Evolutionary conservation across 1,284 basidiomycete genomes (phyloP).

Genomic region (Somion occarium): DNA sequence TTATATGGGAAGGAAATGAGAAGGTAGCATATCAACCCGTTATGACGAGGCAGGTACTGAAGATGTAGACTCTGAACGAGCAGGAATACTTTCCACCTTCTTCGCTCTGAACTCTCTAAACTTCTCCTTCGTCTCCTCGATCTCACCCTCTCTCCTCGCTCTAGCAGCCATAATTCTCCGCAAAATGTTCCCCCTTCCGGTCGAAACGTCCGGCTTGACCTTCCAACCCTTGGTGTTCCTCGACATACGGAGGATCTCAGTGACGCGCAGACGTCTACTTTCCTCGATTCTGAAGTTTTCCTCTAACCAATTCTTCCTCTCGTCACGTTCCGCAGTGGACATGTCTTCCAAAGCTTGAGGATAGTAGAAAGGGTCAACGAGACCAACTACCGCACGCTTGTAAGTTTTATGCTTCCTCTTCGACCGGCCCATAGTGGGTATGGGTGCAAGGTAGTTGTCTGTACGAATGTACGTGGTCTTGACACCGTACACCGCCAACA

Average conservation of each 20-base stretch:
- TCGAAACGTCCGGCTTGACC: conserved; percentile 30
- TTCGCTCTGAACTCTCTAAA: conserved; percentile 40
- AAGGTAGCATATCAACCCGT: no score
- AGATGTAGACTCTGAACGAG: no score
- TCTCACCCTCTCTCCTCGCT: conserved; percentile 48
- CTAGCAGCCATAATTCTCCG: conserved; percentile 49
- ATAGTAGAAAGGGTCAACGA: conserved; percentile 89
- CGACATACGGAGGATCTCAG: conserved; percentile 41
- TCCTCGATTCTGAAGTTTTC: conserved; percentile 48
- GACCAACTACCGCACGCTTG: conserved; percentile 86
- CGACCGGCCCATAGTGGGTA: conserved; percentile 34
- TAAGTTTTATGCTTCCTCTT: conserved; percentile 46
- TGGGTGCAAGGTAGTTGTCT: conserved; percentile 74
- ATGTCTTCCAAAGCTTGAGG: conserved; percentile 79
- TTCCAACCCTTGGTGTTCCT: conserved; percentile 44
- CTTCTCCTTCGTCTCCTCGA: conserved; percentile 38
- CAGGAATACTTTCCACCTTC: no score
- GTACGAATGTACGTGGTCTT: conserved; percentile 91
- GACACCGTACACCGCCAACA: conserved; percentile 81
- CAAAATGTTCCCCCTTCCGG: conserved; percentile 40
- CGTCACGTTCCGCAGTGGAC: conserved; percentile 44
- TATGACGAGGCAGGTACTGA: no score
- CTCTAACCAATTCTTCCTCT: conserved; percentile 57
- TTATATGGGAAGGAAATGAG: no score
- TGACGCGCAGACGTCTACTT: conserved; percentile 36